phyloP scores from a whole-genome alignment of 306 rosid species.

The Casuarina cunninghamiana region DNA sequence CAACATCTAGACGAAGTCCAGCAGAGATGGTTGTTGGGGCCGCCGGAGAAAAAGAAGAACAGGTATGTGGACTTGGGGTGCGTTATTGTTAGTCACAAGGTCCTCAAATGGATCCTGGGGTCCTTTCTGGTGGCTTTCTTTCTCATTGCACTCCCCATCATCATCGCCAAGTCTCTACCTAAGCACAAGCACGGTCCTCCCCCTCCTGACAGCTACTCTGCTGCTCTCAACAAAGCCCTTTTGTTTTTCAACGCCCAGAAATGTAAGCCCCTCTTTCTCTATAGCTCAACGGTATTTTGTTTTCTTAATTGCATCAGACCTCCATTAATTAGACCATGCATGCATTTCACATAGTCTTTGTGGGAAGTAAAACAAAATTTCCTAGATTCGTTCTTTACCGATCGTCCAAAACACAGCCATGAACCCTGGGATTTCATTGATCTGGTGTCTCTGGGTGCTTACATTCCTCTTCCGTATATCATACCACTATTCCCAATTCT shows the following conservation, averaged over 20 bases:
- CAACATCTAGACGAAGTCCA: slow-evolving; percentile 42
- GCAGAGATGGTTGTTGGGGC: slow-evolving; percentile 52
- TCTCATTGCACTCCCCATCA: slow-evolving; percentile 53
- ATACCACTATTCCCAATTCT: background rate
- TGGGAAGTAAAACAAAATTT: too few relatives aligned
- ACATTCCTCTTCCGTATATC: too few relatives aligned
- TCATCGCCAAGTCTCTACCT: slow-evolving; percentile 41
- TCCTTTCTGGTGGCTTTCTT: slow-evolving; percentile 34
- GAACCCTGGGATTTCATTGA: too few relatives aligned
- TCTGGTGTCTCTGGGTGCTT: too few relatives aligned
- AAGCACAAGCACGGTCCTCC: slow-evolving; percentile 25
- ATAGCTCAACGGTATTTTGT: background rate
- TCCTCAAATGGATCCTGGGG: slow-evolving; percentile 42
- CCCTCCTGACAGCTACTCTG: slow-evolving; percentile 54
- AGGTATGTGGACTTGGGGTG: slow-evolving; percentile 67
- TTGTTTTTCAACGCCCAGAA: slow-evolving; percentile 69
- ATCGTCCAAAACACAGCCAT: too few relatives aligned
- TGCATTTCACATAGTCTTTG: too few relatives aligned
- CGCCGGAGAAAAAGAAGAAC: slow-evolving; percentile 23
- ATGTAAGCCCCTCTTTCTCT: slow-evolving; percentile 34
- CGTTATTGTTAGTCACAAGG: slow-evolving; percentile 37
- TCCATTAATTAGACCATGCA: too few relatives aligned
- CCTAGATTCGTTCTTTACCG: too few relatives aligned
- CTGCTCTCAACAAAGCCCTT: slow-evolving; percentile 56
- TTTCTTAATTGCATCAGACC: background rate